Evolutionary conservation across 352 stramenopile species (phyloP).

Genomic region (Pythium phragmiticola): DNA sequence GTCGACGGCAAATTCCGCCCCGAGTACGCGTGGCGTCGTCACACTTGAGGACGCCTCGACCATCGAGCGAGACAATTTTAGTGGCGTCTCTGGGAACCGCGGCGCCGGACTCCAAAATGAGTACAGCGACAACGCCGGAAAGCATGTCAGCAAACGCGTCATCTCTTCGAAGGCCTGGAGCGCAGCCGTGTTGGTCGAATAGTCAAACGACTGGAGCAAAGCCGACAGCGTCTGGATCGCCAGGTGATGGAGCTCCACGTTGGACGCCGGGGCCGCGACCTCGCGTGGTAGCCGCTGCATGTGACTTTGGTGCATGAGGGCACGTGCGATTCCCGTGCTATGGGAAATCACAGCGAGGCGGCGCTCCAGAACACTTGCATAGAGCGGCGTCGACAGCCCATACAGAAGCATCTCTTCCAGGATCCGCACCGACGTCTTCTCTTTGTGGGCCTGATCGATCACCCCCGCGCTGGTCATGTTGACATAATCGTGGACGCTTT

Average conservation of each 20-base stretch:
- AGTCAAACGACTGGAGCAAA: slow-evolving; percentile 75
- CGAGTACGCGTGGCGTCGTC: slow-evolving; percentile 45
- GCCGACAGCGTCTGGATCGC: slow-evolving; percentile 79
- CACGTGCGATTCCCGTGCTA: slow-evolving; percentile 61
- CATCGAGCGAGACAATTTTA: slow-evolving; percentile 40
- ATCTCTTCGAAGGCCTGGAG: slow-evolving; percentile 77
- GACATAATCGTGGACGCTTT: slow-evolving; percentile 73
- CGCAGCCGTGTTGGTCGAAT: slow-evolving; percentile 32
- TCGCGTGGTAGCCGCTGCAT: slow-evolving; percentile 40
- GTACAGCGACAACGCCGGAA: slow-evolving; percentile 76
- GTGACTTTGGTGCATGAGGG: slow-evolving; percentile 52
- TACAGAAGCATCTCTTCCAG: slow-evolving; percentile 84
- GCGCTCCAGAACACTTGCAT: slow-evolving; percentile 75
- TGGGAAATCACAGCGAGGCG: slow-evolving; percentile 81
- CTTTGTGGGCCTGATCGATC: slow-evolving; percentile 63
- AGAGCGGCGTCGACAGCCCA: slow-evolving; percentile 70
- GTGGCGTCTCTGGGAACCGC: slow-evolving; percentile 50
- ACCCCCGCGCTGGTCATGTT: slow-evolving; percentile 86
- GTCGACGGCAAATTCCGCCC: slow-evolving; percentile 56
- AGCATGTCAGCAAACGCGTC: slow-evolving; percentile 67
- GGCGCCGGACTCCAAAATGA: slow-evolving; percentile 85
- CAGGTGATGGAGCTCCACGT: slow-evolving; percentile 79
- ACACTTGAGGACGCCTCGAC: slow-evolving; percentile 59
- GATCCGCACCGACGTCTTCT: slow-evolving; percentile 71
- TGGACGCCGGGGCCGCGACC: slow-evolving; percentile 33